Evolutionary conservation across 1,284 basidiomycete genomes (phyloP), one percentile per base, ranked within the genome.

Genomic region (Paramarasmius palmivorus): DNA sequence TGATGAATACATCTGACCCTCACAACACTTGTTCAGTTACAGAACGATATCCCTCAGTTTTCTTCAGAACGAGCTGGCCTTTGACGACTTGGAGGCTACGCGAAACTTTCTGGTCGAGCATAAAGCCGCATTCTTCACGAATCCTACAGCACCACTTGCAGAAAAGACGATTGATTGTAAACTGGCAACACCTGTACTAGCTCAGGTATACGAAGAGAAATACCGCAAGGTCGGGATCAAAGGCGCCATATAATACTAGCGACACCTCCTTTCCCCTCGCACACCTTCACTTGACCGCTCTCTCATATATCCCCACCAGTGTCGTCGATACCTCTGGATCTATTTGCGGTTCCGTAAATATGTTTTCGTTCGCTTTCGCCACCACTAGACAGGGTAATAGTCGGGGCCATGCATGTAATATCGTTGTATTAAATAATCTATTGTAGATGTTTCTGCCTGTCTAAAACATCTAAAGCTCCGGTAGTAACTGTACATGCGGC

Each of bases 61-160:
- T 71, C 74, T 99, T 55, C 81, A 83, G 57, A 76, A 82, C 57
- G 91, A 95, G 66, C 85, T 99, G 54, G 92, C 85, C 22, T 98
- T 97, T 72, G 90, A 93, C 19, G 74, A 78, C 12, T 65, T 84
- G 38, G 71, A 80, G 47, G 83, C 85, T 46, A 78, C 88, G 8
- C 78, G 84, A 63, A 72, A 79, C 49, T 98, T 97, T 70, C 76
- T 99, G 23, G 67, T 71, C 55, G 72, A 82, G 49, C 89, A 95
- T 70, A 74, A 82, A 40, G 88, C 86, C 4, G 84, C 83, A 20
- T 73, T 78, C 56, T 97, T 89, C 74, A 78, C 79, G 58, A 82
- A 90, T 61, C 82, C 84, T 20, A 77, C 76, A 60, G 73, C 68
- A 55, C 73, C 79, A 17, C 86, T 89, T 66, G 64, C 61, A 23